phyloP scores from a whole-genome alignment of 2,329 filamentous ascomycete species.

The Fusarium armeniacum region DNA sequence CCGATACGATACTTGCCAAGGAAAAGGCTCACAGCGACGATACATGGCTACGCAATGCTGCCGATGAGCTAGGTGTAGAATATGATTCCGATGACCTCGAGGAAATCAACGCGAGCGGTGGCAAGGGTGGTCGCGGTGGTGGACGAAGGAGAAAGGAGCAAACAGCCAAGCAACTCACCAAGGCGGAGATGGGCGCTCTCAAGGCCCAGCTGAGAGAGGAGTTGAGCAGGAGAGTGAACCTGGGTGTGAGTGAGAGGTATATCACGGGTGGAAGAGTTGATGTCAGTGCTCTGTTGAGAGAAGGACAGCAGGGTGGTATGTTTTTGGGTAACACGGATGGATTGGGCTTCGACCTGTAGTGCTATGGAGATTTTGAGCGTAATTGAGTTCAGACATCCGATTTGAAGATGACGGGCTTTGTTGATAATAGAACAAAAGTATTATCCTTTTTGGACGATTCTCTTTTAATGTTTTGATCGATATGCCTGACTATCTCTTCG shows the following conservation, averaged over 20 bases:
- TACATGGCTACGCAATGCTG: constrained; percentile 84
- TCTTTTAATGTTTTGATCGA: neutral
- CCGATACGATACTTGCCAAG: constrained; percentile 86
- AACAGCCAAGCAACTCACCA: constrained; percentile 75
- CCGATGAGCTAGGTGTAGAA: constrained; percentile 93
- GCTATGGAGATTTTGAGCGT: constrained; percentile 7
- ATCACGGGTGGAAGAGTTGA: constrained; percentile 88
- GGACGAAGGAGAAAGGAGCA: constrained; percentile 82
- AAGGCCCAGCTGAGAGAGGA: constrained; percentile 79
- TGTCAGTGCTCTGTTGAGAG: constrained; percentile 76
- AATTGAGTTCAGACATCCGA: constrained; percentile 1
- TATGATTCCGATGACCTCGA: constrained; percentile 92
- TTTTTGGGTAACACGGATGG: constrained; percentile 60
- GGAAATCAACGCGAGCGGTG: constrained; percentile 78
- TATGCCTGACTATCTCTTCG: neutral
- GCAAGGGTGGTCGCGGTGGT: constrained; percentile 76
- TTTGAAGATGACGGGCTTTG: neutral
- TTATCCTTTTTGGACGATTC: neutral
- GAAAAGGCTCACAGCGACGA: constrained; percentile 88
- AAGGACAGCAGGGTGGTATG: constrained; percentile 65
- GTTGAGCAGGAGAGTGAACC: constrained; percentile 81
- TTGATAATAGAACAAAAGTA: constrained; percentile 15
- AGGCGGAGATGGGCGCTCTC: constrained; percentile 78
- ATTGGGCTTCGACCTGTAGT: constrained; percentile 51
- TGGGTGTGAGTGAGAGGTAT: constrained; percentile 90